Evolutionary conservation across 2,329 filamentous ascomycete genomes (phyloP), one percentile per base, ranked within the genome.

Genomic region (Dactylonectria macrodidyma): DNA sequence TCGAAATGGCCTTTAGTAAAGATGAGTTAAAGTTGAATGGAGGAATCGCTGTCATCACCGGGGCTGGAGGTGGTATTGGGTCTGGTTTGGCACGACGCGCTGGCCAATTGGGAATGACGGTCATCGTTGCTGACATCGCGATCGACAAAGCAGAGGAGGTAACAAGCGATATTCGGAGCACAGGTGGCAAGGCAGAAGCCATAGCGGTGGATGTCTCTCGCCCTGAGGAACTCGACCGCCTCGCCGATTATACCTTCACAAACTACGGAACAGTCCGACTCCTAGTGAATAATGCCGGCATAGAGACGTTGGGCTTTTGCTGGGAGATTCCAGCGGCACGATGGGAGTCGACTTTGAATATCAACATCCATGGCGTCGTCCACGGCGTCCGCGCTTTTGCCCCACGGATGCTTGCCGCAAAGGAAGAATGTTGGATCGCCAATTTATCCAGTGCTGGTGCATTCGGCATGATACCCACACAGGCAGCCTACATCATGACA

Each of bases 21-120:
- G 38, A 41, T 41, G 38, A 41, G 16, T 14, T n/a, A 14, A 60
- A 60, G 30, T 16, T 60, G 12, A 10, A 12, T 0, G 51, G 60
- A 16, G 60, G 60, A 2, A 52, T 62, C 6, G 60, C 60, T 22
- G 60, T 62, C 9, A 62, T 56, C 44, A 62, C 60, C 16, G 60
- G 60, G 16, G 60, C 60, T 12, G 60, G 60, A 19, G 51, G 26
- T 3, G 60, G 60, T 8, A 9, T 62, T 5, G 60, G 60, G 2
- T 62, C 60, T 26, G 51, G 26, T 12, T 30, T 62, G 5, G 52
- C 60, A 24, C 38, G 26, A 36, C 60, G 34, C 2, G 50, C 34
- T 3, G 51, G 50, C 9, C 4, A 16, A 16, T 33, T 57, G 7
- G 60, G 52, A 5, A 62, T 62, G 60, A 62, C 60, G 2, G 50